phyloP scores from a whole-genome alignment of 768 basidiomycete species.

The Phylloporus sp. region DNA sequence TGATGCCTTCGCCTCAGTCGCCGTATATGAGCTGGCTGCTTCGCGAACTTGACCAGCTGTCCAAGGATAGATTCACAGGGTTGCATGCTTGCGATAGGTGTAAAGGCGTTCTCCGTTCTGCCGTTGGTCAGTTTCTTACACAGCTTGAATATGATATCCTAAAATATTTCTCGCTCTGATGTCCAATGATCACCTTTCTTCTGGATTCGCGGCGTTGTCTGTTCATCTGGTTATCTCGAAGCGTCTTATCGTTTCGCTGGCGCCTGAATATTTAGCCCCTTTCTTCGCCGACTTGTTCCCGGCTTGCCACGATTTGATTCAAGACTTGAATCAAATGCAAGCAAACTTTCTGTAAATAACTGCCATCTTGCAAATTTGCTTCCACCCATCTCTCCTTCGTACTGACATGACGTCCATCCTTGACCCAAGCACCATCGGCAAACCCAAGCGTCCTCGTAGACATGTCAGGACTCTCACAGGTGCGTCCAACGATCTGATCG shows the following conservation, averaged over 20 bases:
- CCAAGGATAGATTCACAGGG: background rate
- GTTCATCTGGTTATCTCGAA: no score
- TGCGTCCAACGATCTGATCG: slow-evolving; percentile 21
- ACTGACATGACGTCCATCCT: slow-evolving; percentile 56
- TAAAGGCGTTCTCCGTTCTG: background rate
- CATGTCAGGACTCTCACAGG: slow-evolving; percentile 70
- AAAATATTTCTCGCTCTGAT: slow-evolving; percentile 15
- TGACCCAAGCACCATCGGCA: slow-evolving; percentile 63
- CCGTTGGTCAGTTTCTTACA: background rate
- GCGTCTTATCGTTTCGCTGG: no score
- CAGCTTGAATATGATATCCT: slow-evolving; percentile 9
- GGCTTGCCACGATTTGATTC: background rate
- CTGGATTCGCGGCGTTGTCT: no score
- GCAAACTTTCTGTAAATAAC: no score
- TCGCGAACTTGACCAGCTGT: slow-evolving; percentile 16
- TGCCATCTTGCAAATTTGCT: background rate
- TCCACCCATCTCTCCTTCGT: background rate
- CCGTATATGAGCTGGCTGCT: slow-evolving; percentile 21
- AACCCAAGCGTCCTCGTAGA: slow-evolving; percentile 45
- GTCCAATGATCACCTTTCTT: background rate
- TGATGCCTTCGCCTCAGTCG: slow-evolving; percentile 8
- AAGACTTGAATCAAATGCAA: background rate
- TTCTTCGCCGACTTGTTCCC: background rate
- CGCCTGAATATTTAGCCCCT: background rate
- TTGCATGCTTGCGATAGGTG: background rate